Conservation (phyloP, 2,329 filamentous ascomycete genomes). For the Blastomyces gilchristii region DNA sequence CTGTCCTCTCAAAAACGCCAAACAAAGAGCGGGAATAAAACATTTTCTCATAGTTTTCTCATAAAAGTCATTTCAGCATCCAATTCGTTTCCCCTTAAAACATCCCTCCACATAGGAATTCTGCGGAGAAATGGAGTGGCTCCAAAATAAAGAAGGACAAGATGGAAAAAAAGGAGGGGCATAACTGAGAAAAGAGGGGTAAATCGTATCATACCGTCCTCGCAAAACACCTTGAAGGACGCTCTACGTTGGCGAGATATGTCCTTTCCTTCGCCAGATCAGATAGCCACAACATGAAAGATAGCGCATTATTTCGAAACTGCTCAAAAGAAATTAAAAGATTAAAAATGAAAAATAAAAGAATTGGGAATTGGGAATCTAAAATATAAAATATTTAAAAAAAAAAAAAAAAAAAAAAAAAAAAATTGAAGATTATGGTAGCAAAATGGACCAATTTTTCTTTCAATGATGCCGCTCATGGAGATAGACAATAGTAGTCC, state of each 20-base stretch:
- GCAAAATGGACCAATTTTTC: not conserved
- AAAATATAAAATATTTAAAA: not conserved
- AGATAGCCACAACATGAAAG: not conserved
- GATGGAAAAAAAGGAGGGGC: not conserved
- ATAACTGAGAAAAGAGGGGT: not conserved
- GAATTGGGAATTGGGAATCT: not conserved
- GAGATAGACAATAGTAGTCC: constrained; percentile 56
- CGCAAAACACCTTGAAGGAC: not conserved
- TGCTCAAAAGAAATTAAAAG: not conserved
- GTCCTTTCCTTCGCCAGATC: not conserved
- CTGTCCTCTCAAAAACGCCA: not conserved
- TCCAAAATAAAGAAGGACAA: not conserved
- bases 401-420: too few species aligned
- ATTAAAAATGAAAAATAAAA: too few species aligned
- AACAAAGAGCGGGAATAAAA: not conserved
- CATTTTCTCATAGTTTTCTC: not conserved
- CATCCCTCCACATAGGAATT: not conserved
- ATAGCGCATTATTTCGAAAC: not conserved
- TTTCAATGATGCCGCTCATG: constrained; percentile 45
- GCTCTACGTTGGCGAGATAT: not conserved
- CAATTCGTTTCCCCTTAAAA: not conserved
- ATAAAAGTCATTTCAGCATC: not conserved
- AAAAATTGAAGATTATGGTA: not conserved
- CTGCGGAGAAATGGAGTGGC: not conserved
- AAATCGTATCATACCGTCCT: not conserved